Base-by-base conservation (phyloP, 1,284 basidiomycete species). In the Cystobasidium pallidum region DNA sequence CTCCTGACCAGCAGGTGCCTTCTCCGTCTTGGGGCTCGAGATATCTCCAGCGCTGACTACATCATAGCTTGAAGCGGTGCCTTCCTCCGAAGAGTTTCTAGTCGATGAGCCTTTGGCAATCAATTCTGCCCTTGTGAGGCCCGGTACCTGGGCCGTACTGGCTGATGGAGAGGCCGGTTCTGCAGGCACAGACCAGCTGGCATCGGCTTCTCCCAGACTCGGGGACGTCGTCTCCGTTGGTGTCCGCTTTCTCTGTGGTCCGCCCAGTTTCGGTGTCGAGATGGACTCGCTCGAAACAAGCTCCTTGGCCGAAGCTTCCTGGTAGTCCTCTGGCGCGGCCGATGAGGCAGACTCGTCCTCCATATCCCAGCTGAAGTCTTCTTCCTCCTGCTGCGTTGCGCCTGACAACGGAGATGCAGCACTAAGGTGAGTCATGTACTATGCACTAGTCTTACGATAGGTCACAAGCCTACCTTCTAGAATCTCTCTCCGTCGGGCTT, bases 401-500 rank as follows among this genome's bases (percentile, higher is more conserved):
- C 72, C 74, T 52, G 61, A 63, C 52, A 61, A 11, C 2, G 15
- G 54, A 19, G n/a, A 52, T 24, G 49, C 34, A 41, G 24, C 10
- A 15, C 28, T 49, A 28, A 51, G 45, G 7, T 45, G 8, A 45
- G 43, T 11, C n/a, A 21, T 45, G 21, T 55, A 15, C 34, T 11
- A 13, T 10, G 21, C 32, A 34, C 32, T 2, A 30, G 17, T 51
- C 19, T 36, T 4, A 24, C 15, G 61, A n/a, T n/a, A 30, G 17
- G 10, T 6, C 34, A 49, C 24, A 51, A 41, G 10, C 84, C 64
- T 79, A 90, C 92, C 88, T 83, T 89, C 86, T 21, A 97, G 82
- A 28, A 96, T 81, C 32, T 87, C 86, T 81, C 91, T 91, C 73
- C 94, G 87, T 76, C 88, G 88, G 77, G 87, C 87, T 79, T 93